Conservation (phyloP, 148 eudicot genomes). For the Nepenthes gracilis region DNA sequence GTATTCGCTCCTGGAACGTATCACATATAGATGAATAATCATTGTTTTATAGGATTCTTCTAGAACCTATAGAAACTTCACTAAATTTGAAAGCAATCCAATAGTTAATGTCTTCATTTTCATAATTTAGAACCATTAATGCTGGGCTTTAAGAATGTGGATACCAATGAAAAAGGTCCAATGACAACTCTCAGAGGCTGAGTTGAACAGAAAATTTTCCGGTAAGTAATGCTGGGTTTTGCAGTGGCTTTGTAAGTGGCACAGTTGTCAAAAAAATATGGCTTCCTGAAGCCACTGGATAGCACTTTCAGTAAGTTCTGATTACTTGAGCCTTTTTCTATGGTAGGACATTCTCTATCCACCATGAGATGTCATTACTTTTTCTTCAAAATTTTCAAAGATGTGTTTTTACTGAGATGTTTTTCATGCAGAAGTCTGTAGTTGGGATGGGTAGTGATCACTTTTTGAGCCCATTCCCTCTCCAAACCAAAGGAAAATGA, state of each 20-base stretch:
- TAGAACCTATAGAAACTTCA: too few species aligned
- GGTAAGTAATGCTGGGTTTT: neutral
- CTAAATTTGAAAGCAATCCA: too few species aligned
- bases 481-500: neutral
- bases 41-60: too few species aligned
- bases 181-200: too few species aligned
- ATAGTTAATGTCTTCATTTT: too few species aligned
- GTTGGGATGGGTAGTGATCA: neutral
- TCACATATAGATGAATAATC: too few species aligned
- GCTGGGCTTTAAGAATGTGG: too few species aligned
- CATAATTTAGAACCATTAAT: too few species aligned
- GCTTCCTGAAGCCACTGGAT: conserved; percentile 1
- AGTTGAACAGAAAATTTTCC: neutral
- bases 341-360: neutral
- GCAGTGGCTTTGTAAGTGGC: neutral
- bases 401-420: neutral
- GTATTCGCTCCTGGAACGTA: too few species aligned
- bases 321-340: neutral
- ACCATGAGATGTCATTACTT: neutral
- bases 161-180: too few species aligned
- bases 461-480: neutral
- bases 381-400: neutral
- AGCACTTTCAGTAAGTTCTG: conserved; percentile 2
- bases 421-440: neutral
- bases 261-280: neutral